Percentiles rank a stretch among this genome's conserved stretches.
phyloP scores from a whole-genome alignment of 176 grass and related monocot genomes.

The Hordeum marinum region DNA sequence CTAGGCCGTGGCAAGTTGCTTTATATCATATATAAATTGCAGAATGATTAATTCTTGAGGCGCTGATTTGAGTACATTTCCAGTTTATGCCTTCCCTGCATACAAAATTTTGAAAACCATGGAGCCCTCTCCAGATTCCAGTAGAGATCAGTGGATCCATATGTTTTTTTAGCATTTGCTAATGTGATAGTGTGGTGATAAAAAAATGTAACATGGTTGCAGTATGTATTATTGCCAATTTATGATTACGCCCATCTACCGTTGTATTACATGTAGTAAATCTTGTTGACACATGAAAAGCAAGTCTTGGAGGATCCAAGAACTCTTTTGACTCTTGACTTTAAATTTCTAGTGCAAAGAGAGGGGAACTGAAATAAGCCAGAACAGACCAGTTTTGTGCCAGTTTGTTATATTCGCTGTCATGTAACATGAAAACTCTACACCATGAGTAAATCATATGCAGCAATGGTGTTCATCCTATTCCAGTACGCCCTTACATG shows the following conservation, averaged over 20 bases:
- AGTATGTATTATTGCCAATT: not conserved
- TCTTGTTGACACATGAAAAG: not conserved
- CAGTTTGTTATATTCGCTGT: conserved; percentile 4
- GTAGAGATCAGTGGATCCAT: not conserved
- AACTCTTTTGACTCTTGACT: not conserved
- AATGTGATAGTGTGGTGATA: not conserved
- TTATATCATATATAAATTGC: not conserved
- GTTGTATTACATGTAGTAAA: not conserved
- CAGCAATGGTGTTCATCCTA: not conserved
- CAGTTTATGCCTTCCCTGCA: no score
- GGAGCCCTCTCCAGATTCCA: not conserved
- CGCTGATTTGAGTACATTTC: not conserved
- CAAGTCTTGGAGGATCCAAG: not conserved
- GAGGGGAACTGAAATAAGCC: not conserved
- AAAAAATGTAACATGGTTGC: not conserved
- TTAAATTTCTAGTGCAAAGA: not conserved
- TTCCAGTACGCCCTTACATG: conserved; percentile 4
- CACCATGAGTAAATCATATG: not conserved
- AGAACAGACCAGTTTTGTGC: conserved; percentile 3
- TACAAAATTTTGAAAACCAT: not conserved
- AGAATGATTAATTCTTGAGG: not conserved
- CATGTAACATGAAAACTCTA: not conserved
- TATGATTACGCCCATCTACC: not conserved
- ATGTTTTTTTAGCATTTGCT: not conserved
- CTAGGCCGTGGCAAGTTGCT: not conserved